Base-by-base conservation (phyloP, 129 eudicot species). In the Flaveria robusta region DNA sequence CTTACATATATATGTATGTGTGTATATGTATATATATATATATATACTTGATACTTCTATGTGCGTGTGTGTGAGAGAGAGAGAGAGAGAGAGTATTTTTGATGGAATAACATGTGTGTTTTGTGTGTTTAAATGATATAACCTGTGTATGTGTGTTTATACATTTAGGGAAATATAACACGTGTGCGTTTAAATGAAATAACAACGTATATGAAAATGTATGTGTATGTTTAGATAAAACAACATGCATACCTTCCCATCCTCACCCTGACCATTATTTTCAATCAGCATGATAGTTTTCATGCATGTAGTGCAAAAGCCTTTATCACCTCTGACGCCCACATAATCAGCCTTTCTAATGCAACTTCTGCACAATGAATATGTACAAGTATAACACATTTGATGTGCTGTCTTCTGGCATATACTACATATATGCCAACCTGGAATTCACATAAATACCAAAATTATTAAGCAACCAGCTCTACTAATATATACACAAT, bases 401-500 rank as follows among this genome's bases (percentile, higher is more conserved):
- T 85, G 91, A 67, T 87, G 88, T 31, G 99, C 81, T 47, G 89
- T 69, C 86, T 88, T 94, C 86, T 87, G 87, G 81, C 99, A 94
- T 71, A 81, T 84, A 83, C 92, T 94, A 59, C 99, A 94, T 84
- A 94, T 86, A 86, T 94, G 99, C 99, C 99, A 94, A 79, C 99
- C 99, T 94, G 97, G 63, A 85, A 81, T 76, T 22, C 52, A 86
- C 27, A 75, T 47, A 85, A 71, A 63, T 76, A 39, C 42, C 78
- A 74, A 70, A 7, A 77, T 20, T 20, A 70, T 74, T 45, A 0
- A n/a, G 51, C 52, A 79, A 18, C 74, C 27, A 31, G 26, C 54
- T 26, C 20, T 73, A 63, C 27, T 37, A 22, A 20, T 43, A 52
- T 43, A 52, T 15, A 47, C 45, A 49, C 15, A 45, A 52, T 1